Conservation (phyloP, 768 basidiomycete genomes). For the Tulasnella sp. region DNA sequence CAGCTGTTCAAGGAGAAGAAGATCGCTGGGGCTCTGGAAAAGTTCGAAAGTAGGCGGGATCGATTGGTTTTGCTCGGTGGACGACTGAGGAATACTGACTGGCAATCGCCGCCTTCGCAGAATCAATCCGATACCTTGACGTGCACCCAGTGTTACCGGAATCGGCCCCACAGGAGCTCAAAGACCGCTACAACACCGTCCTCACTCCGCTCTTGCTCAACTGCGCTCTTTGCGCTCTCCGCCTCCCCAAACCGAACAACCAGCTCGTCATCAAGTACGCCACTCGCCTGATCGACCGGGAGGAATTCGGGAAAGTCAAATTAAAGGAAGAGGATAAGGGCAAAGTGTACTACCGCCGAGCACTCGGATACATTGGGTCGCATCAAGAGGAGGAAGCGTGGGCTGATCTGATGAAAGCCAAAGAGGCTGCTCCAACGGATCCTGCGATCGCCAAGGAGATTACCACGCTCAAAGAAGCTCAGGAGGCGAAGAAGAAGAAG, state of each 20-base stretch:
- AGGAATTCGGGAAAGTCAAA: constrained; percentile 34
- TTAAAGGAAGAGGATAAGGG: constrained; percentile 55
- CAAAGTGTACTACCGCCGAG: constrained; percentile 91
- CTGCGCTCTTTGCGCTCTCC: constrained; percentile 80
- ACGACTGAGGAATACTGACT: neutral
- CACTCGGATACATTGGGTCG: constrained; percentile 62
- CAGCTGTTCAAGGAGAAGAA: constrained; percentile 78
- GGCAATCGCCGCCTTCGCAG: constrained; percentile 47
- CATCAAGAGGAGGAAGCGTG: constrained; percentile 83
- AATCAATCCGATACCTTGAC: constrained; percentile 90
- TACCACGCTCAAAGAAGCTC: constrained; percentile 56
- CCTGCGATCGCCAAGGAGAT: constrained; percentile 71
- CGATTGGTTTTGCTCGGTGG: neutral
- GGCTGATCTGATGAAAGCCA: constrained; percentile 71
- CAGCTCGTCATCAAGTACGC: constrained; percentile 58
- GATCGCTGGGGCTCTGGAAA: constrained; percentile 68
- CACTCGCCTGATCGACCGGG: constrained; percentile 62
- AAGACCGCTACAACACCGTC: constrained; percentile 65
- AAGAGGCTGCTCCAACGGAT: constrained; percentile 71
- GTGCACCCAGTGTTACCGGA: constrained; percentile 74
- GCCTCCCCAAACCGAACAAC: constrained; percentile 55
- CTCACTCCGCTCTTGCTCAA: constrained; percentile 87
- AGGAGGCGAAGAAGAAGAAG: constrained; percentile 61
- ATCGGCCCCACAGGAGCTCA: constrained; percentile 60
- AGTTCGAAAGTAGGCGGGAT: constrained; percentile 83